A percentile compares a stretch with the other conserved stretches of the same genome.
These are phyloP conservation scores for Fusarium sp. DNA, from an alignment of 2,329 filamentous ascomycete genomes.

Conservation along the genomic window DNA sequence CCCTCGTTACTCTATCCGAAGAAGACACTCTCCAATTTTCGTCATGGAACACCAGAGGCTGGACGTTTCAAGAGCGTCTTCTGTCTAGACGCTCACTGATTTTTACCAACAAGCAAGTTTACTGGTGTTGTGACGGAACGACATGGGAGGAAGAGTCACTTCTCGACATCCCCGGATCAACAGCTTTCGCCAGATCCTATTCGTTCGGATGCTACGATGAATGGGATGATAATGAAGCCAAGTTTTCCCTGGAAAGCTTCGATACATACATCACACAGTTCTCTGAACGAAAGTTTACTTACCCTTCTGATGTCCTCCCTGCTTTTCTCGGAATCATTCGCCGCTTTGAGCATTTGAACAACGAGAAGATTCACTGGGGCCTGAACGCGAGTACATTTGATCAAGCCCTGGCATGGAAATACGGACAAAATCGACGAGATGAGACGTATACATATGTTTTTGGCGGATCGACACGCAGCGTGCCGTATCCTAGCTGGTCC, in stretches of 20 bases:
- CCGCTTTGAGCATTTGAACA: slow-evolving; percentile 25
- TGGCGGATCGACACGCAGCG: background rate
- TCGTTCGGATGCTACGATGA: slow-evolving; percentile 16
- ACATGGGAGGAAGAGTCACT: slow-evolving; percentile 33
- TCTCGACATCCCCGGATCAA: background rate
- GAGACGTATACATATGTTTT: background rate
- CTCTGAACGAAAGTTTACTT: slow-evolving; percentile 11
- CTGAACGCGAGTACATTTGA: background rate
- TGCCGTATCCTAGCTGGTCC: slow-evolving; percentile 12
- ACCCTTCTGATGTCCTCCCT: background rate
- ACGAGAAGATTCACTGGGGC: slow-evolving; percentile 19
- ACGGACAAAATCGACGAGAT: background rate
- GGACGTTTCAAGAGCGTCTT: slow-evolving; percentile 26
- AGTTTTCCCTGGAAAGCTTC: background rate
- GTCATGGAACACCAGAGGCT: slow-evolving; percentile 12
- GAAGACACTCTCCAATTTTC: background rate
- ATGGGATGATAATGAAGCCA: background rate
- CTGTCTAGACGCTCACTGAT: slow-evolving; percentile 17
- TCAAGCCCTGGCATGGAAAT: slow-evolving; percentile 6
- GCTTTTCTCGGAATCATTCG: slow-evolving; percentile 22
- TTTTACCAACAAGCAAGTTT: slow-evolving; percentile 18
- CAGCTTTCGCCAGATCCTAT: background rate
- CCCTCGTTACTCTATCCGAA: background rate
- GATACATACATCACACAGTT: slow-evolving; percentile 13
- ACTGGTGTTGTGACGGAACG: slow-evolving; percentile 12